Percentiles rank a stretch among this genome's conserved stretches.
Conservation (phyloP, 1,284 basidiomycete species). For the Trichosporon sp. region DNA sequence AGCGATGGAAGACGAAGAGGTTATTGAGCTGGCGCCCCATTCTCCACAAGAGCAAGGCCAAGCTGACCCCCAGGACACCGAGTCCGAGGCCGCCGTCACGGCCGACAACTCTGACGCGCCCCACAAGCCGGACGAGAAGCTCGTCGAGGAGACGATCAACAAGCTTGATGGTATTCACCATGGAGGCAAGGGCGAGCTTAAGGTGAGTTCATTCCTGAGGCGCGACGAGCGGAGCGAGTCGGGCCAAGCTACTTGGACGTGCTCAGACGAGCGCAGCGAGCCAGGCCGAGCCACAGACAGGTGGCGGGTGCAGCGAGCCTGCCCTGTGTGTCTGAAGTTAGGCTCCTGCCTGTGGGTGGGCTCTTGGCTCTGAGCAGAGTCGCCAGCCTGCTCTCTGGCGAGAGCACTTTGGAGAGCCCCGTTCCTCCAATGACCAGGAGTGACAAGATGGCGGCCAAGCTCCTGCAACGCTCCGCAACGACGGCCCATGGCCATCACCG, state of each 20-base stretch:
- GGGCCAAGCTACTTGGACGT: no score
- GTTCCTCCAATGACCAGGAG: no score
- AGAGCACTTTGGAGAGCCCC: no score
- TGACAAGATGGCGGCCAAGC: no score
- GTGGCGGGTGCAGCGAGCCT: neutral
- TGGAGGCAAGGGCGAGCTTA: neutral
- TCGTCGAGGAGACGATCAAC: constrained; percentile 10
- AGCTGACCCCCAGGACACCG: constrained; percentile 7
- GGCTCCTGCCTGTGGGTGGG: no score
- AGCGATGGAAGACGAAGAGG: no score
- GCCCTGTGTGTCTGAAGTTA: neutral
- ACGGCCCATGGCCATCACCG: no score
- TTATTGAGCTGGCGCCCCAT: no score
- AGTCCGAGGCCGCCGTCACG: constrained; percentile 14
- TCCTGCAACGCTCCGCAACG: no score
- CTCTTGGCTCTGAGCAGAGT: no score
- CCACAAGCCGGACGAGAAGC: neutral
- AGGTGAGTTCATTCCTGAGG: neutral
- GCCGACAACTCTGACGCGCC: constrained; percentile 6
- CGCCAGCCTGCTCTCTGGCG: no score
- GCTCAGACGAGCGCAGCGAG: no score
- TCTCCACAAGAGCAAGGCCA: neutral
- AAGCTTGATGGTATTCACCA: constrained; percentile 1
- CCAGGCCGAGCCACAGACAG: neutral
- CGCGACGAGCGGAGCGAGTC: neutral